A percentile compares a stretch with the other conserved stretches of the same genome.
phyloP scores from a whole-genome alignment of 257 asterid genomes.

The Nicotiana tabacum region DNA sequence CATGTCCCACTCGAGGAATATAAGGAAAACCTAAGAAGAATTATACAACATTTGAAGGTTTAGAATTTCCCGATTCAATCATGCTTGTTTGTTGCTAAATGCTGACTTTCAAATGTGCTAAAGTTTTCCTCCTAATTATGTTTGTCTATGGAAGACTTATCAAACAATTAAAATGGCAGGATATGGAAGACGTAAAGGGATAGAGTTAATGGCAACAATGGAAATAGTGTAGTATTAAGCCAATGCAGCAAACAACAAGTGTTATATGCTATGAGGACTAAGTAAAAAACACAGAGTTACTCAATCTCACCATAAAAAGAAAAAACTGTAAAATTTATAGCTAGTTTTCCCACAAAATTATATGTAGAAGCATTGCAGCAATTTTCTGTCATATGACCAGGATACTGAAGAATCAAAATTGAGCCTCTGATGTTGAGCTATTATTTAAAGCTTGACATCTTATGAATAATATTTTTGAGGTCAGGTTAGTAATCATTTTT shows the following conservation, averaged over 20 bases:
- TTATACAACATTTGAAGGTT: conserved; percentile 77
- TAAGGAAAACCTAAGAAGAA: conserved; percentile 64
- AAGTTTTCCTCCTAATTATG: neutral
- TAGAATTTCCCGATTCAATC: neutral
- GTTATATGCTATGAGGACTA: neutral
- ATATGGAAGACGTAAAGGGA: neutral
- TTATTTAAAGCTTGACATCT: neutral
- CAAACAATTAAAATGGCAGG: neutral
- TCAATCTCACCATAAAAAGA: neutral
- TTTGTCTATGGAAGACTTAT: neutral
- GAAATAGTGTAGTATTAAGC: neutral
- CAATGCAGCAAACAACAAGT: neutral
- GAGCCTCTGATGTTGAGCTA: neutral
- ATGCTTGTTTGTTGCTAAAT: neutral
- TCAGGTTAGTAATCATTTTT: neutral
- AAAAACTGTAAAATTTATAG: neutral
- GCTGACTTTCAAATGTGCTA: neutral
- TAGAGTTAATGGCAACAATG: neutral
- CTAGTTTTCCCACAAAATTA: neutral
- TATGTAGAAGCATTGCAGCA: neutral
- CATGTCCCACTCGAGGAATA: conserved; percentile 85
- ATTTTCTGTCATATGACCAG: neutral
- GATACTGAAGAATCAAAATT: neutral
- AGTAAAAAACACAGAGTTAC: neutral
- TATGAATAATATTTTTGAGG: neutral